Conservation (phyloP, 2,329 filamentous ascomycete species). For the Sporothrix variecibatus region DNA sequence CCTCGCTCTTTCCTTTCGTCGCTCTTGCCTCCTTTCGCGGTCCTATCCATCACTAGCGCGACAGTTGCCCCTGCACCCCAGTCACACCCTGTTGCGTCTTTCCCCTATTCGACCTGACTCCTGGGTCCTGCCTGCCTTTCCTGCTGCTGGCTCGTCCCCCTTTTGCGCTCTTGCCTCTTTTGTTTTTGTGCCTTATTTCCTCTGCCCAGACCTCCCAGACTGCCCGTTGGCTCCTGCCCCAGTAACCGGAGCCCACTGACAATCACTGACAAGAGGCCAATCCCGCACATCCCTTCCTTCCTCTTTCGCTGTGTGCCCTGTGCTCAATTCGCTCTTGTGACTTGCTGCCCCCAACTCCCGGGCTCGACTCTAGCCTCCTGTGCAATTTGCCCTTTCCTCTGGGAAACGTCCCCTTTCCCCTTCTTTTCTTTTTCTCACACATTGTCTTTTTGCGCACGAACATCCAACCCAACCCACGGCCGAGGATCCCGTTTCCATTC, state of each 20-base stretch:
- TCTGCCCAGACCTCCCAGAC: neutral
- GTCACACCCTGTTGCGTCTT: neutral
- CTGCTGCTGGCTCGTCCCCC: neutral
- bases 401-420: neutral
- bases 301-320: neutral
- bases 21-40: slow-evolving; percentile 18
- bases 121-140: neutral
- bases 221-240: slow-evolving; percentile 14
- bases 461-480: neutral
- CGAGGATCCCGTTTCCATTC: neutral
- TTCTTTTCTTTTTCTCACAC: neutral
- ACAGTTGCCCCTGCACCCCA: slow-evolving; percentile 9
- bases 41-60: neutral
- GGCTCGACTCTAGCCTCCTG: neutral
- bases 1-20: neutral
- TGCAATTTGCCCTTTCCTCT: neutral
- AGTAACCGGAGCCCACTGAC: slow-evolving; percentile 17
- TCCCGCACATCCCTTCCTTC: neutral
- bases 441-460: neutral
- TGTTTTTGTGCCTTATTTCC: neutral
- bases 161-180: neutral
- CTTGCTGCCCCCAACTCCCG: neutral
- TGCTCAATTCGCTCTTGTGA: neutral
- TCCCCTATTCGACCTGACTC: neutral
- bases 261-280: neutral